Percentiles rank a stretch among this genome's conserved stretches.
Conservation (phyloP, 495 filamentous ascomycete genomes). For the Baudoinia panamericana region DNA sequence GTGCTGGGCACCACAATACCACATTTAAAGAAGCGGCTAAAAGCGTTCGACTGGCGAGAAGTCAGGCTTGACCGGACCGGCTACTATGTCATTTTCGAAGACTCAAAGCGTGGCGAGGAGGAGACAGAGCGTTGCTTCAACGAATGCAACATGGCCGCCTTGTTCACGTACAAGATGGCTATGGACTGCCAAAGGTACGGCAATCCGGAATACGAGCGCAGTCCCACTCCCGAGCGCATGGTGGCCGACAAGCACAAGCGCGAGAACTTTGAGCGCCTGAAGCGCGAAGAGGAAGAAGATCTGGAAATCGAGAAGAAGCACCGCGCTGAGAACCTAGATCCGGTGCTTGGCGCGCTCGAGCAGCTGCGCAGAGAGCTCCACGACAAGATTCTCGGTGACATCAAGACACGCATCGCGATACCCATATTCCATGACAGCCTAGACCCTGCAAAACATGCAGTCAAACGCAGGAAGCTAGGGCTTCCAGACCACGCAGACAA, state of each 20-base stretch:
- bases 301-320: slow-evolving; percentile 76
- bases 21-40: slow-evolving; percentile 77
- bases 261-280: slow-evolving; percentile 41
- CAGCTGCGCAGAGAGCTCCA: slow-evolving; percentile 67
- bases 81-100: slow-evolving; percentile 82
- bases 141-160: slow-evolving; percentile 54
- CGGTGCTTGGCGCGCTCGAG: slow-evolving; percentile 66
- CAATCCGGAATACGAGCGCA: slow-evolving; percentile 52
- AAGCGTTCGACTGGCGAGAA: slow-evolving; percentile 59
- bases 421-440: slow-evolving; percentile 73
- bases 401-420: slow-evolving; percentile 69
- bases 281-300: slow-evolving; percentile 60
- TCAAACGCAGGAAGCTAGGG: slow-evolving; percentile 63
- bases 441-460: slow-evolving; percentile 62
- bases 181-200: slow-evolving; percentile 71
- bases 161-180: slow-evolving; percentile 88
- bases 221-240: slow-evolving; percentile 43
- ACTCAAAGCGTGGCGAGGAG: slow-evolving; percentile 57
- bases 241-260: slow-evolving; percentile 42
- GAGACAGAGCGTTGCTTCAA: slow-evolving; percentile 67
- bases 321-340: slow-evolving; percentile 70
- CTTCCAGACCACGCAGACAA: slow-evolving; percentile 55
- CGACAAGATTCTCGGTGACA: slow-evolving; percentile 71
- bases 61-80: slow-evolving; percentile 72
- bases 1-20: slow-evolving; percentile 69